Percentiles rank a stretch among this genome's conserved stretches.
These are phyloP conservation scores for Huntiella decipiens DNA, from an alignment of 2,329 filamentous ascomycete genomes.

Conservation along the genomic window DNA sequence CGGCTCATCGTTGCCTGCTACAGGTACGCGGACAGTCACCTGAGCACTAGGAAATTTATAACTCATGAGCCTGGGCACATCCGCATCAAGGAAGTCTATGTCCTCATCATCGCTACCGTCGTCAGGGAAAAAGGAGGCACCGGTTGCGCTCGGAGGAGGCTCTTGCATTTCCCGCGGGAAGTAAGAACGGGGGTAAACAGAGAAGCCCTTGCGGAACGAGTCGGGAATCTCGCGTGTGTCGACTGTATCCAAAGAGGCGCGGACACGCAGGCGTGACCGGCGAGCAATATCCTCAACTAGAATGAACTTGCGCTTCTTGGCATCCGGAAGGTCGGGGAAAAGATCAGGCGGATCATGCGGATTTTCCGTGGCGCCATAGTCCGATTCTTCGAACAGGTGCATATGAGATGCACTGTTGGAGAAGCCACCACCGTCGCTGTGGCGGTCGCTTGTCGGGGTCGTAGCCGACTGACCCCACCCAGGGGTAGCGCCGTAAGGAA, in stretches of 20 bases:
- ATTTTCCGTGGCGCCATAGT: constrained; percentile 19
- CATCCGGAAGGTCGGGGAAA: constrained; percentile 74
- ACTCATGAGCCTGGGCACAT: no score
- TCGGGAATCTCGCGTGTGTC: constrained; percentile 93
- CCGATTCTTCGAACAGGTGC: constrained; percentile 11
- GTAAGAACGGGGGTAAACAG: constrained; percentile 79
- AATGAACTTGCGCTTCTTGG: constrained; percentile 90
- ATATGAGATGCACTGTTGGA: neutral
- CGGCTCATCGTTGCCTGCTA: constrained; percentile 40
- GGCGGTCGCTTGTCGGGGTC: constrained; percentile 8
- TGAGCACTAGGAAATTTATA: constrained; percentile 13
- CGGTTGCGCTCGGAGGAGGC: constrained; percentile 56
- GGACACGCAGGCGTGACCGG: constrained; percentile 64
- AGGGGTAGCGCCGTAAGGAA: no score
- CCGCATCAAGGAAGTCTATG: neutral
- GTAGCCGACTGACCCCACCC: constrained; percentile 3
- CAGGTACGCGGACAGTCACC: constrained; percentile 39
- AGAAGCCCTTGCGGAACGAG: constrained; percentile 76
- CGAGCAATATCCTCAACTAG: constrained; percentile 79
- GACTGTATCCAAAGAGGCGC: constrained; percentile 81
- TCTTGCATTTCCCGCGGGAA: constrained; percentile 88
- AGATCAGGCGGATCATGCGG: constrained; percentile 47
- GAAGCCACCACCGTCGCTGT: neutral
- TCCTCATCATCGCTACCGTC: constrained; percentile 34
- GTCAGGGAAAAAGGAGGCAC: constrained; percentile 55